Conservation (phyloP, 2,329 filamentous ascomycete species). For the Drechmeria coniospora region DNA sequence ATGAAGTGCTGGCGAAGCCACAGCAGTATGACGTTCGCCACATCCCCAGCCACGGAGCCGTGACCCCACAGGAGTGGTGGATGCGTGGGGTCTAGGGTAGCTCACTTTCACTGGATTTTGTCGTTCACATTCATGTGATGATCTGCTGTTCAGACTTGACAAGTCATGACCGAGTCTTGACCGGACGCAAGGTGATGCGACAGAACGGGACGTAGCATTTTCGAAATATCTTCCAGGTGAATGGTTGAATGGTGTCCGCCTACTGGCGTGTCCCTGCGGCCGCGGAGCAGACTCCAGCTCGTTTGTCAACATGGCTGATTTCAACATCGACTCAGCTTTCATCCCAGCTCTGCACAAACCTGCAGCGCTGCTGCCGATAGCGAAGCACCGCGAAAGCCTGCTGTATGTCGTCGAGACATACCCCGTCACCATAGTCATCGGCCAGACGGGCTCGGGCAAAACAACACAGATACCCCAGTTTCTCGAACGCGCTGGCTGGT, state of each 20-base stretch:
- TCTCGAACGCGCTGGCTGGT: conserved; percentile 80
- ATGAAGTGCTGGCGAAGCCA: conserved; percentile 8
- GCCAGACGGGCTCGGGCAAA: conserved; percentile 89
- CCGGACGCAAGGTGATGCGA: too few species aligned
- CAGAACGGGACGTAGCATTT: too few species aligned
- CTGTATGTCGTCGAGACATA: conserved; percentile 76
- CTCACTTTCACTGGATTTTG: too few species aligned
- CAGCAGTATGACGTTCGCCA: conserved; percentile 4
- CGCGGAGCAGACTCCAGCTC: background rate
- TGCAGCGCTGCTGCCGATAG: conserved; percentile 67
- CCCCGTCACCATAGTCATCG: conserved; percentile 76
- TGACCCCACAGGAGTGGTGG: too few species aligned
- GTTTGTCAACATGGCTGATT: conserved; percentile 31
- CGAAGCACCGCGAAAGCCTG: conserved; percentile 62
- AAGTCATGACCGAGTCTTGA: too few species aligned
- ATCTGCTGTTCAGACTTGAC: too few species aligned
- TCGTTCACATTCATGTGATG: too few species aligned
- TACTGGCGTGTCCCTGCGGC: too few species aligned
- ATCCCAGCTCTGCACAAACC: conserved; percentile 83
- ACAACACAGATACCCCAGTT: conserved; percentile 93
- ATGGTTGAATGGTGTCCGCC: too few species aligned
- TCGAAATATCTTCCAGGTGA: too few species aligned
- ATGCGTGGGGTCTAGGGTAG: background rate
- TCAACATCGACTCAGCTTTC: conserved; percentile 40
- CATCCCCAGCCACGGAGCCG: too few species aligned